A percentile compares a stretch with the other conserved stretches of the same genome.
Evolutionary conservation across 352 stramenopile genomes (phyloP).

Genomic region (Globisporangium recalcitrans): DNA sequence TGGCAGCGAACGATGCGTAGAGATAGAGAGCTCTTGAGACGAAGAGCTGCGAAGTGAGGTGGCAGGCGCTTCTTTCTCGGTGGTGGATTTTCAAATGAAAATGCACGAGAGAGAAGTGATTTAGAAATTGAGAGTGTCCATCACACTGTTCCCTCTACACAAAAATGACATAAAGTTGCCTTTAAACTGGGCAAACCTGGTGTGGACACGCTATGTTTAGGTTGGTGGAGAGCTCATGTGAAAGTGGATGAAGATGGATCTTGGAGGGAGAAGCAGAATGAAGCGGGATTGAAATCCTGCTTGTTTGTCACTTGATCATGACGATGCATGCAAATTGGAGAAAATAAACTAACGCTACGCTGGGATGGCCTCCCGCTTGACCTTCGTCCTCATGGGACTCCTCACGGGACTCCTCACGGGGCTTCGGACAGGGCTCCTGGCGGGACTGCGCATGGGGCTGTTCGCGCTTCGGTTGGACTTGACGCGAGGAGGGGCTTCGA

Average conservation of each 20-base stretch:
- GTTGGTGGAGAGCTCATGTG: no score
- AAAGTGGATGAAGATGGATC: no score
- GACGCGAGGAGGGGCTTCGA: not conserved
- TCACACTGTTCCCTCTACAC: not conserved
- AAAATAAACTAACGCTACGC: slow-evolving; percentile 7
- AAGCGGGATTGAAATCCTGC: not conserved
- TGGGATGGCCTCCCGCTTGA: slow-evolving; percentile 14
- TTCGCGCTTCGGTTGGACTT: not conserved
- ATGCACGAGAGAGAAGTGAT: not conserved
- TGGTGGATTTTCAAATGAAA: not conserved
- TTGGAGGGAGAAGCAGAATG: no score
- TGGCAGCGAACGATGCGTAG: not conserved
- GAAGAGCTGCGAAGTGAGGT: not conserved
- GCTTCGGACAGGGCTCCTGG: not conserved
- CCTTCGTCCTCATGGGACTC: slow-evolving; percentile 6
- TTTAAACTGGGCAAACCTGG: no score
- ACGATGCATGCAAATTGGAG: not conserved
- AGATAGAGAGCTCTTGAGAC: not conserved
- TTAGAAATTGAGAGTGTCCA: no score
- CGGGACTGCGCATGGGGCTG: not conserved
- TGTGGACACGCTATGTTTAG: no score
- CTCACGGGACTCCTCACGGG: not conserved
- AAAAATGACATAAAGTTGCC: no score
- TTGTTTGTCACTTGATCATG: not conserved
- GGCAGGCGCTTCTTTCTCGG: not conserved